Evolutionary conservation across 768 basidiomycete species (phyloP).

Genomic region (Lentinula edodes): DNA sequence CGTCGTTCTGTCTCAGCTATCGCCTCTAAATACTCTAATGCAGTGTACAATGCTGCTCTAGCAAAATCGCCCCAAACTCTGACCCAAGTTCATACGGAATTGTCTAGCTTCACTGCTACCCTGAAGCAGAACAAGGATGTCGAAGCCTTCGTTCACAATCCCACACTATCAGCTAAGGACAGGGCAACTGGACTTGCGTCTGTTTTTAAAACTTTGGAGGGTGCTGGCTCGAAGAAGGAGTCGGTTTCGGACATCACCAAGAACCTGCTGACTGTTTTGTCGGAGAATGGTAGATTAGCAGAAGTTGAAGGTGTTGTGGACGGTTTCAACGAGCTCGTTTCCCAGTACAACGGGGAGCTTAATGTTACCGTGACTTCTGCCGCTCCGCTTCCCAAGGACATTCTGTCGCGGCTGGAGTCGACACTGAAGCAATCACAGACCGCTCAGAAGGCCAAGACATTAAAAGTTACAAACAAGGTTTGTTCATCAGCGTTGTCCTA

Average conservation of each 20-base stretch:
- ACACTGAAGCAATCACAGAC: slow-evolving; percentile 82
- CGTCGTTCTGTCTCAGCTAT: slow-evolving; percentile 74
- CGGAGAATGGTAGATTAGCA: slow-evolving; percentile 87
- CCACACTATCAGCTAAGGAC: slow-evolving; percentile 81
- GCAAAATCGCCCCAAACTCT: slow-evolving; percentile 79
- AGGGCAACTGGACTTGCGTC: slow-evolving; percentile 60
- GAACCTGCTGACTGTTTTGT: slow-evolving; percentile 86
- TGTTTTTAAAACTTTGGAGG: slow-evolving; percentile 66
- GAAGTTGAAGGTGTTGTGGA: slow-evolving; percentile 85
- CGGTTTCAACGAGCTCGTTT: slow-evolving; percentile 86
- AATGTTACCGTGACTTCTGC: slow-evolving; percentile 91
- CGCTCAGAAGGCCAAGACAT: slow-evolving; percentile 78
- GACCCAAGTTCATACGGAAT: slow-evolving; percentile 81
- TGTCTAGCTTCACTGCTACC: slow-evolving; percentile 62
- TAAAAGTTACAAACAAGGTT: slow-evolving; percentile 92
- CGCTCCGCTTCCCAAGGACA: slow-evolving; percentile 69
- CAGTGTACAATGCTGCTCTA: slow-evolving; percentile 76
- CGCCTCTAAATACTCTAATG: slow-evolving; percentile 80
- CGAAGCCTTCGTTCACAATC: slow-evolving; percentile 76
- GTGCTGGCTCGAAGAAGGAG: slow-evolving; percentile 60
- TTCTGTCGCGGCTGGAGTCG: slow-evolving; percentile 74
- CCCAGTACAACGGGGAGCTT: slow-evolving; percentile 88
- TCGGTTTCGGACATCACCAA: slow-evolving; percentile 81
- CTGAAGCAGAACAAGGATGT: slow-evolving; percentile 65
- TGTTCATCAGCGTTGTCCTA: slow-evolving; percentile 16